Percentiles rank a stretch among this genome's conserved stretches.
phyloP scores from a whole-genome alignment of 148 eudicot species.

The Euryodendron excelsum region DNA sequence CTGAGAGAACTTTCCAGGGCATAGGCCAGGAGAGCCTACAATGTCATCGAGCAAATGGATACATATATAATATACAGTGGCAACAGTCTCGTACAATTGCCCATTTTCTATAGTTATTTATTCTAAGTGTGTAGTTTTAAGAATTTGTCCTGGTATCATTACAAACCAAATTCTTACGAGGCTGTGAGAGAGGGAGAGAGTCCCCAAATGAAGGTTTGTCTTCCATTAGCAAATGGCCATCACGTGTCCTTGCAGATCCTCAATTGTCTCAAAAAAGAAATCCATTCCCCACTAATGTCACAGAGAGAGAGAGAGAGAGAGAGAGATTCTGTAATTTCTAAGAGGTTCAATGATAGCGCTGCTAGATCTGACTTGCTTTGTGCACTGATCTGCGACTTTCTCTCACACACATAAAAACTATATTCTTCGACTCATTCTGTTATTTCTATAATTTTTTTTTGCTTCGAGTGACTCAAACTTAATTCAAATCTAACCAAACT shows the following conservation, averaged over 20 bases:
- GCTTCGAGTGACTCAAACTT: not conserved
- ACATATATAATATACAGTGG: too few relatives aligned
- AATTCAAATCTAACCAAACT: conserved; percentile 12
- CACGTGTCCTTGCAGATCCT: conserved; percentile 24
- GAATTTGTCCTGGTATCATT: too few relatives aligned
- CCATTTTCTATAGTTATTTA: too few relatives aligned
- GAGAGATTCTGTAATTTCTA: not conserved
- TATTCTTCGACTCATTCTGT: not conserved
- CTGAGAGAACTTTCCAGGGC: too few relatives aligned
- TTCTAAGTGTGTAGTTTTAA: too few relatives aligned
- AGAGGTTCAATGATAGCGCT: not conserved
- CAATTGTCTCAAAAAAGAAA: conserved; percentile 13
- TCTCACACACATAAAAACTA: too few relatives aligned
- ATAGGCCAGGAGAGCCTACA: too few relatives aligned
- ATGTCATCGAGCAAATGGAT: too few relatives aligned
- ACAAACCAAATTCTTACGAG: not conserved
- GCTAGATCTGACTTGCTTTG: not conserved
- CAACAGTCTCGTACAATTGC: too few relatives aligned
- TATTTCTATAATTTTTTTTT: not conserved
- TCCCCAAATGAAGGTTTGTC: conserved; percentile 4
- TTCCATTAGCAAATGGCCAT: conserved; percentile 19
- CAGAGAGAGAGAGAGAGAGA: conserved; percentile 1
- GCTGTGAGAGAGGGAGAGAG: not conserved
- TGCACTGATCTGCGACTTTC: not conserved
- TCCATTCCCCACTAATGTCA: not conserved